Conservation (phyloP, 1,284 basidiomycete genomes). For the Cutaneotrichosporon cavernicola region DNA sequence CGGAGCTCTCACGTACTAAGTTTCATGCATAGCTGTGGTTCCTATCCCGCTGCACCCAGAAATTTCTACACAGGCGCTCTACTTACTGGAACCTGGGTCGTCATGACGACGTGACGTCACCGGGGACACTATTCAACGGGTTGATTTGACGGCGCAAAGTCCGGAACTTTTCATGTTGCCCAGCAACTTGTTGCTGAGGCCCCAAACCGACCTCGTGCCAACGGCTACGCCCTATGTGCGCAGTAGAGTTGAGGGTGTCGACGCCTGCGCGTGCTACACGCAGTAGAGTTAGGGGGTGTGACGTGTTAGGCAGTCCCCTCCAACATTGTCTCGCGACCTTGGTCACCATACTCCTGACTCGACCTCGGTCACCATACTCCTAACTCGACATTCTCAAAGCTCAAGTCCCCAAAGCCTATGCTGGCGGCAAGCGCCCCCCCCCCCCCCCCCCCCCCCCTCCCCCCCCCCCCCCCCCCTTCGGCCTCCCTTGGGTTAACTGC, state of each 20-base stretch:
- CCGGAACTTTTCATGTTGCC: background rate
- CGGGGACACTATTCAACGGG: background rate
- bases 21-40: slow-evolving; percentile 10
- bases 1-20: background rate
- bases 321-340: background rate
- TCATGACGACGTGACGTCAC: slow-evolving; percentile 9
- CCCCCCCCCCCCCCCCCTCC: too few species aligned
- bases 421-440: background rate
- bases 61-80: background rate
- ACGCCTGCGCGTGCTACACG: background rate
- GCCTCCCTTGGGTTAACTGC: background rate
- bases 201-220: background rate
- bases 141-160: background rate
- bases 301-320: slow-evolving; percentile 5
- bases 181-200: background rate
- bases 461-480: background rate
- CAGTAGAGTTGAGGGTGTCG: too few species aligned
- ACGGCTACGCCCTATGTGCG: background rate
- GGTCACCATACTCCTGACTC: background rate
- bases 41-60: slow-evolving; percentile 7
- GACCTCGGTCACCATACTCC: background rate
- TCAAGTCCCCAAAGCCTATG: background rate
- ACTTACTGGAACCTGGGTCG: background rate
- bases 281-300: slow-evolving; percentile 3
- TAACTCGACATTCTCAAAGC: background rate